A percentile compares a stretch with the other conserved stretches of the same genome.
These are phyloP conservation scores for Penicillium riverlandense DNA, from an alignment of 495 filamentous ascomycete species.

Conservation along the genomic window DNA sequence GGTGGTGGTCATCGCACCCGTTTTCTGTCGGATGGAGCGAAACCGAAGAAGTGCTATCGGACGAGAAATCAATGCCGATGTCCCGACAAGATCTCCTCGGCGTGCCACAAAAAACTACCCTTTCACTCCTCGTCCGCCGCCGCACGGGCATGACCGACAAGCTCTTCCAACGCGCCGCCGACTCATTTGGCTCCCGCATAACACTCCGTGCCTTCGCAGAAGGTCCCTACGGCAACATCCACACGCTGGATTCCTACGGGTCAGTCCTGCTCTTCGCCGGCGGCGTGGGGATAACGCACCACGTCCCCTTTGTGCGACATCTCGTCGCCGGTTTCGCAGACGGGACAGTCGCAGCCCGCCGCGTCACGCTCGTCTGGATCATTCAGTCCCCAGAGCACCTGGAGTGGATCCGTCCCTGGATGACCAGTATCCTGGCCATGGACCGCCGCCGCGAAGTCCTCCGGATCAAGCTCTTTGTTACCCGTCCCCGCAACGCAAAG, in stretches of 20 bases:
- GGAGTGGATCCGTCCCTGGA: conserved; percentile 91
- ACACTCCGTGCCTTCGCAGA: conserved; percentile 61
- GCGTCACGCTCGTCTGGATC: conserved; percentile 81
- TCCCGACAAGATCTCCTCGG: conserved; percentile 25
- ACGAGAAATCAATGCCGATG: conserved; percentile 38
- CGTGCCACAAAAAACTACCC: conserved; percentile 42
- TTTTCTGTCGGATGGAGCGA: conserved; percentile 90
- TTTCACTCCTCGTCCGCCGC: conserved; percentile 76
- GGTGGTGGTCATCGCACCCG: conserved; percentile 81
- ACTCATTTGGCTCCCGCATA: conserved; percentile 32
- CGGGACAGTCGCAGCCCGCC: conserved; percentile 70
- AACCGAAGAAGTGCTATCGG: conserved; percentile 20
- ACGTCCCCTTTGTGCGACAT: conserved; percentile 80
- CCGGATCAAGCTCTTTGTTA: conserved; percentile 80
- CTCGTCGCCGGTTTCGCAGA: conserved; percentile 67
- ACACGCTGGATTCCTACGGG: conserved; percentile 83
- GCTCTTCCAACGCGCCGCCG: conserved; percentile 58
- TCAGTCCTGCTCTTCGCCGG: conserved; percentile 86
- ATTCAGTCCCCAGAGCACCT: conserved; percentile 80
- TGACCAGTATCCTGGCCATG: conserved; percentile 79
- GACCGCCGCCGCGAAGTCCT: conserved; percentile 70
- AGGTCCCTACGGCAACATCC: conserved; percentile 80
- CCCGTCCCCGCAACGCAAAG: conserved; percentile 64
- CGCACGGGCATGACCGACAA: conserved; percentile 82
- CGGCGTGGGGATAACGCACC: conserved; percentile 90